Evolutionary conservation across 495 filamentous ascomycete genomes (phyloP).

Genomic region (Ascobolus immersus): DNA sequence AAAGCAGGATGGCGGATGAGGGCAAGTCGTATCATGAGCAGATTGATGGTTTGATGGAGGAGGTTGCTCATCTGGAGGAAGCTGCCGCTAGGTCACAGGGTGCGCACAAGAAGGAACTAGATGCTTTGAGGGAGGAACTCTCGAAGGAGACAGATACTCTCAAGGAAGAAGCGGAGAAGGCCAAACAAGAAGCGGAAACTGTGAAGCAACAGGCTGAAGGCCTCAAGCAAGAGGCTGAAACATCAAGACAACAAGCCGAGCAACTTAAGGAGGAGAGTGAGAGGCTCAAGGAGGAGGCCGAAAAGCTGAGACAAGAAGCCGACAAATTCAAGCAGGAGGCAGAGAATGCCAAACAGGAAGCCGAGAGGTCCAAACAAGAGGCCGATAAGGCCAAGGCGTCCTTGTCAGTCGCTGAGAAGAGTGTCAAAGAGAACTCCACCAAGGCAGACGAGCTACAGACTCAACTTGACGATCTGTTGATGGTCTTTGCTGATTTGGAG

Average conservation of each 20-base stretch:
- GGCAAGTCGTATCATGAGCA: too few species aligned
- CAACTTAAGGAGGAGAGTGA: not conserved
- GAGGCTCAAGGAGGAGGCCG: constrained; percentile 3
- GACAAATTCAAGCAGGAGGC: constrained; percentile 10
- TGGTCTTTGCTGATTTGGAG: constrained; percentile 75
- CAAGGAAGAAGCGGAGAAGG: not conserved
- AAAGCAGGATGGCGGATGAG: not conserved
- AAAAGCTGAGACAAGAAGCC: constrained; percentile 9
- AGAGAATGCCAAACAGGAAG: constrained; percentile 7
- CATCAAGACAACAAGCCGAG: not conserved
- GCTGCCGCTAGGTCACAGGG: too few species aligned
- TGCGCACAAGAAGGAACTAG: not conserved
- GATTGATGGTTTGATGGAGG: too few species aligned
- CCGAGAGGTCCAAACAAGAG: constrained; percentile 6
- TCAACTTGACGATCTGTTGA: constrained; percentile 61
- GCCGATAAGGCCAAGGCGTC: constrained; percentile 12
- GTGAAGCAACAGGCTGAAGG: not conserved
- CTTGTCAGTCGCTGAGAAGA: constrained; percentile 5
- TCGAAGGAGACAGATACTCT: not conserved
- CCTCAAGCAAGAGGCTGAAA: not conserved
- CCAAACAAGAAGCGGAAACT: too few species aligned
- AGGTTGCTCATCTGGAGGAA: too few species aligned
- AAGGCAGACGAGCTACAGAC: constrained; percentile 38
- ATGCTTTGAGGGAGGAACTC: not conserved
- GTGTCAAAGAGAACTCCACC: constrained; percentile 16